Conservation (phyloP, 2,329 filamentous ascomycete species). For the Xylaria sp. region DNA sequence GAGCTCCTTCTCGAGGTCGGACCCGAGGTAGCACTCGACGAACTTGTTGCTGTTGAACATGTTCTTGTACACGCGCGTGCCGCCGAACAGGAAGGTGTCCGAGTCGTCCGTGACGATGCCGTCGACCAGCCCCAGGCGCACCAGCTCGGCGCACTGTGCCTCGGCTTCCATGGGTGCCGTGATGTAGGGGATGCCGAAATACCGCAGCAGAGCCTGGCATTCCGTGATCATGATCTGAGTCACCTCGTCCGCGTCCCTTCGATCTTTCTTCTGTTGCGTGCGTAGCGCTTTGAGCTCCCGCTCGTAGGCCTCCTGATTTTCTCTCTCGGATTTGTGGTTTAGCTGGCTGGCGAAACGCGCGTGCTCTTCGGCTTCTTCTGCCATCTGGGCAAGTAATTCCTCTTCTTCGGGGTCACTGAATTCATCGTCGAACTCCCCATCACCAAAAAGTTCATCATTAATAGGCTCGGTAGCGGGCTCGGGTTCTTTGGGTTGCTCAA, state of each 20-base stretch:
- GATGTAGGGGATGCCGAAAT: conserved; percentile 95
- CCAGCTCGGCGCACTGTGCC: conserved; percentile 93
- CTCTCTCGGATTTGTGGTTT: conserved; percentile 71
- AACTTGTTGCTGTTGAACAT: conserved; percentile 99
- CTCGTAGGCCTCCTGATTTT: conserved; percentile 81
- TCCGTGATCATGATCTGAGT: conserved; percentile 95
- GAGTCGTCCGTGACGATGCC: conserved; percentile 98
- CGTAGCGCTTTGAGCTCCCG: conserved; percentile 83
- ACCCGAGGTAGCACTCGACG: conserved; percentile 89
- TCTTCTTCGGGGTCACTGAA: conserved; percentile 91
- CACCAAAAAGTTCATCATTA: conserved; percentile 50
- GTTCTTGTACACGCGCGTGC: conserved; percentile 97
- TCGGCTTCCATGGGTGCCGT: conserved; percentile 99
- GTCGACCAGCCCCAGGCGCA: conserved; percentile 84
- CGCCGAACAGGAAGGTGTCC: conserved; percentile 95
- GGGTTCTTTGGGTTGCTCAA: conserved; percentile 5
- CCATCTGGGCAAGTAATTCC: conserved; percentile 83
- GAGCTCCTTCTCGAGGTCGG: conserved; percentile 86
- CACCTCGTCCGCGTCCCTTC: conserved; percentile 93
- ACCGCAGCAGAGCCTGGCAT: conserved; percentile 84
- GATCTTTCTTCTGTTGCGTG: conserved; percentile 94
- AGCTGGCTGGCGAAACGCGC: conserved; percentile 87
- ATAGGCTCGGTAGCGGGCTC: conserved; percentile 11
- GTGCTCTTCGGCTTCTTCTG: conserved; percentile 90
- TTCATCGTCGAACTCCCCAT: conserved; percentile 65